Base-by-base conservation (phyloP, 305 asterid species). In the Rubia tinctorum region DNA sequence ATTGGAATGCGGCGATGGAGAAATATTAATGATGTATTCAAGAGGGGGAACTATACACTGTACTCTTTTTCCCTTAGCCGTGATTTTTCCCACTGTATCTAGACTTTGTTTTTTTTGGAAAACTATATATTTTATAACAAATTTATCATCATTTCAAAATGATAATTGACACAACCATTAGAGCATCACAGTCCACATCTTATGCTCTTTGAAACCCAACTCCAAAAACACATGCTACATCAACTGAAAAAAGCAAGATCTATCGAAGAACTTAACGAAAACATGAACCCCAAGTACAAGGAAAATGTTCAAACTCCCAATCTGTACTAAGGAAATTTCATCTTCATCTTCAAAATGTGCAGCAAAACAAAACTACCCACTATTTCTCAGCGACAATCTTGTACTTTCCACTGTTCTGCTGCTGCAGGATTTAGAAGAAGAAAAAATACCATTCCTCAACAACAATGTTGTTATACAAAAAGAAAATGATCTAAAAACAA, bases 381-480 rank as follows among this genome's bases (percentile, higher is more conserved):
- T 77, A 77, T 64, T 81, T 83, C 80, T 79, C 89, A 7, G 97
- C 88, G 73, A 92, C 98, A 81, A 94, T 92, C 96, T 88, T 94
- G 96, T 83, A 94, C 86, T 84, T 94, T 76, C 99, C 98, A 1
- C 95, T 91, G 53, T 80, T 84, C 62, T 89, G 86, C 90, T 92
- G 97, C 97, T 91, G 91, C 85, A 82, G 73, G 75, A 53, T 18
- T 53, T 49, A 34, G 18, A 49, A 49, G 18, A 5, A 53, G 5
- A 12, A 42, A 42, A 73, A 59, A 55, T 37, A 0, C 44, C 40
- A 17, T 62, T 37, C 44, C 76, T 71, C 14, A 25, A 43, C 5
- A 69, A 58, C 40, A 51, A 0, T 25, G 1, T 62, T n/a, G n/a
- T n/a, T n/a, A 3, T 22, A 34, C 2, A 14, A 9, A 64, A 37